A percentile compares a stretch with the other conserved stretches of the same genome.
These are phyloP conservation scores for Plantago rigida DNA, from an alignment of 305 asterid genomes.

Conservation along the genomic window DNA sequence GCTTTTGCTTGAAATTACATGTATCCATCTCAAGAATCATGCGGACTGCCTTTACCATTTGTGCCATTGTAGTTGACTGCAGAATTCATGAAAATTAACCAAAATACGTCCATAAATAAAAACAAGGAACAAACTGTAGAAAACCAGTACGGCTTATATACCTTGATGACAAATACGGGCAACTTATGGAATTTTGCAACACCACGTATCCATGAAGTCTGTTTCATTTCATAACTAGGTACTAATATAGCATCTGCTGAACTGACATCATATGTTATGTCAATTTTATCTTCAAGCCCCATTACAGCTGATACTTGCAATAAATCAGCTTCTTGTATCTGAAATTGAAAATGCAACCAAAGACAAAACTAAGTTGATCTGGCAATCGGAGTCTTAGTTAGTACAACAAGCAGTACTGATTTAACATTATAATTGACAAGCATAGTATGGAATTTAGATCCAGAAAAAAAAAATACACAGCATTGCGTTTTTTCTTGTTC, in stretches of 20 bases:
- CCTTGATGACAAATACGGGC: constrained; percentile 90
- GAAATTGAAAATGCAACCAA: constrained; percentile 19
- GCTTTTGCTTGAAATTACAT: constrained; percentile 38
- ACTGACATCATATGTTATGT: constrained; percentile 65
- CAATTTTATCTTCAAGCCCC: constrained; percentile 83
- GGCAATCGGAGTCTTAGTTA: background rate
- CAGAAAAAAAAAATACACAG: too few relatives aligned
- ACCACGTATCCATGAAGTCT: constrained; percentile 87
- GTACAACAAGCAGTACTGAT: background rate
- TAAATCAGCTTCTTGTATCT: constrained; percentile 89
- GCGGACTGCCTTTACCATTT: constrained; percentile 87
- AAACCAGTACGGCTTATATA: constrained; percentile 28
- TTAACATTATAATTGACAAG: background rate
- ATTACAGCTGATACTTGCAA: constrained; percentile 79
- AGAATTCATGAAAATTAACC: constrained; percentile 21
- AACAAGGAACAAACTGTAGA: constrained; percentile 2
- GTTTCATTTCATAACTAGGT: constrained; percentile 67
- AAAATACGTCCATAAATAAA: constrained; percentile 13
- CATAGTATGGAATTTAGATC: background rate
- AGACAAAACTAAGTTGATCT: constrained; percentile 17
- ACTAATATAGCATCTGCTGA: constrained; percentile 75
- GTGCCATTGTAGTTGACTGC: constrained; percentile 90
- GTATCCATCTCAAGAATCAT: constrained; percentile 81
- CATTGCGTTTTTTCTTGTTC: background rate
- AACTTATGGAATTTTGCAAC: constrained; percentile 80